phyloP scores from a whole-genome alignment of 345 rosid genomes.

The Dimocarpus longan region DNA sequence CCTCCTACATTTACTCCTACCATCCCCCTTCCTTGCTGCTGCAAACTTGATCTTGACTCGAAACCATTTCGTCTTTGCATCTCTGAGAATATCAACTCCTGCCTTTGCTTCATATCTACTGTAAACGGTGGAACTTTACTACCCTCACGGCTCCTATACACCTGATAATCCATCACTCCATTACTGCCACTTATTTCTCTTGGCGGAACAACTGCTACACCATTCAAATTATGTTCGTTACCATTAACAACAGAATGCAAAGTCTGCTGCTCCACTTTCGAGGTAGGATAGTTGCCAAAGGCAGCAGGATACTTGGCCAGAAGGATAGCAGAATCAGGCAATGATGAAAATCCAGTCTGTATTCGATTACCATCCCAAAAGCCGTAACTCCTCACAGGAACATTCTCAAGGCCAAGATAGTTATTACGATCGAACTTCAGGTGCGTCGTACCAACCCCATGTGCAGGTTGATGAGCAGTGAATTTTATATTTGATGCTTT shows the following conservation, averaged over 20 bases:
- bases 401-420: conserved; percentile 53
- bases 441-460: conserved; percentile 31
- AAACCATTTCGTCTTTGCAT: conserved; percentile 52
- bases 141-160: conserved; percentile 39
- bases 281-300: conserved; percentile 42
- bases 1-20: conserved; percentile 54
- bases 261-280: conserved; percentile 46
- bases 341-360: conserved; percentile 69
- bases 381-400: conserved; percentile 66
- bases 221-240: conserved; percentile 36
- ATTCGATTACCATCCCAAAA: conserved; percentile 89
- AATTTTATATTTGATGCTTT: conserved; percentile 45
- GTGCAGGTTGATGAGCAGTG: conserved; percentile 36
- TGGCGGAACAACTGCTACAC: conserved; percentile 33
- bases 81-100: conserved; percentile 38
- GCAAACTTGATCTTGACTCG: conserved; percentile 42
- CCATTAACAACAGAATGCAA: conserved; percentile 38
- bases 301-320: conserved; percentile 81
- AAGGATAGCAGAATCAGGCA: conserved; percentile 73
- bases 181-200: conserved; percentile 43
- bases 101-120: conserved; percentile 51
- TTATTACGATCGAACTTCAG: conserved; percentile 52
- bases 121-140: conserved; percentile 44
- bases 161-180: conserved; percentile 49
- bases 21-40: conserved; percentile 53